Evolutionary conservation across 2,329 filamentous ascomycete genomes (phyloP).

Genomic region (Aspergillus neotritici): DNA sequence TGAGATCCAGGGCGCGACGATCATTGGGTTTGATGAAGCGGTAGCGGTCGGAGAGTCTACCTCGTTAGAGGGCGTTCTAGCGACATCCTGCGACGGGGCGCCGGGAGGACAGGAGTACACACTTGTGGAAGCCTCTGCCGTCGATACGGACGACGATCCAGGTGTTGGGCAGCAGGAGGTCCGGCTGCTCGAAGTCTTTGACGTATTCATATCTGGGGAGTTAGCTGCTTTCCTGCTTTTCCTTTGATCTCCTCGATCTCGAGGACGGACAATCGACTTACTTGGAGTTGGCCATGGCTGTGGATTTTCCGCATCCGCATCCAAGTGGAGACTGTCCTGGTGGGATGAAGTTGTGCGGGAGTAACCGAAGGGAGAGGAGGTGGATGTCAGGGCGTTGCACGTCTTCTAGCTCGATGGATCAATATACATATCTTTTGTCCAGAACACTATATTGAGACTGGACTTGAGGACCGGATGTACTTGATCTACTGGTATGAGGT

Average conservation of each 20-base stretch:
- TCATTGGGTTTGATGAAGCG: conserved; percentile 91
- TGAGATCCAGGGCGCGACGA: conserved; percentile 75
- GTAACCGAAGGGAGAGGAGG: too few relatives aligned
- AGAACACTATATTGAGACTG: too few relatives aligned
- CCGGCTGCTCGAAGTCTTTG: conserved; percentile 76
- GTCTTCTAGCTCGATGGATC: too few relatives aligned
- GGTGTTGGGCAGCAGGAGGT: conserved; percentile 77
- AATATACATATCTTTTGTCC: too few relatives aligned
- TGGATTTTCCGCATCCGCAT: not conserved
- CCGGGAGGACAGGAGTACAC: conserved; percentile 20
- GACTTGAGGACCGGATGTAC: too few relatives aligned
- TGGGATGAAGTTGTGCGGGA: too few relatives aligned
- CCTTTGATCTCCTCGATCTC: not conserved
- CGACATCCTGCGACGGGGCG: not conserved
- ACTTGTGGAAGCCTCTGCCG: conserved; percentile 93
- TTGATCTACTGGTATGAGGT: too few relatives aligned
- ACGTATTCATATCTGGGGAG: conserved; percentile 81
- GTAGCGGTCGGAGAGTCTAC: conserved; percentile 75
- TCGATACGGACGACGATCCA: conserved; percentile 95
- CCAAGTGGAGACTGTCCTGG: too few relatives aligned
- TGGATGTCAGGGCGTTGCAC: too few relatives aligned
- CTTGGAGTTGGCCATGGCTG: conserved; percentile 13
- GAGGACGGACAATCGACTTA: not conserved
- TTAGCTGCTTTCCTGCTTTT: conserved; percentile 41
- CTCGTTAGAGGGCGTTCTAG: not conserved